phyloP scores from a whole-genome alignment of 2,329 filamentous ascomycete genomes.

The Aureobasidium sp. region DNA sequence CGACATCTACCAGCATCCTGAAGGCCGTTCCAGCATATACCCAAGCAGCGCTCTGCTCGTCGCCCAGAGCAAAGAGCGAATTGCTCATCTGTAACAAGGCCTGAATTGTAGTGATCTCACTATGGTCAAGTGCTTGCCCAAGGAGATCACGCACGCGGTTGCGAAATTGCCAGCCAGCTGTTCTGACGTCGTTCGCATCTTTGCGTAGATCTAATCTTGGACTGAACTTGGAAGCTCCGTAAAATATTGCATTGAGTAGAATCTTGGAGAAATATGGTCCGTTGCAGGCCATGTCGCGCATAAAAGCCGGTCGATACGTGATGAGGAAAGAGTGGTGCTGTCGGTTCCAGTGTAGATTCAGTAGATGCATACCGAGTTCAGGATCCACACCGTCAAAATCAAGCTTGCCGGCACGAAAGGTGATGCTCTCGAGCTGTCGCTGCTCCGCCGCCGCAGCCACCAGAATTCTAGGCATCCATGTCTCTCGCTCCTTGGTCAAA shows the following conservation, averaged over 20 bases:
- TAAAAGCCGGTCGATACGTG: slow-evolving; percentile 19
- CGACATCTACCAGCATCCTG: slow-evolving; percentile 47
- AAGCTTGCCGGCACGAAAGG: slow-evolving; percentile 37
- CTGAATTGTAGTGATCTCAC: slow-evolving; percentile 47
- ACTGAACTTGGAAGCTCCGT: slow-evolving; percentile 39
- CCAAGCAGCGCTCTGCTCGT: slow-evolving; percentile 47
- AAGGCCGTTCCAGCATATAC: slow-evolving; percentile 50
- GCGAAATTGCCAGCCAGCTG: slow-evolving; percentile 41
- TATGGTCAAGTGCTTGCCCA: slow-evolving; percentile 37
- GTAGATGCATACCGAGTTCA: slow-evolving; percentile 43
- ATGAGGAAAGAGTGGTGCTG: slow-evolving; percentile 20
- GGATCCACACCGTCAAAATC: slow-evolving; percentile 50
- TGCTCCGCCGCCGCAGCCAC: slow-evolving; percentile 41
- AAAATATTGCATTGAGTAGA: slow-evolving; percentile 48
- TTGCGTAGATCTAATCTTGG: slow-evolving; percentile 37
- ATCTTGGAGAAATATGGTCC: slow-evolving; percentile 51
- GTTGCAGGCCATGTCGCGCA: slow-evolving; percentile 31
- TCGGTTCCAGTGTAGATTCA: slow-evolving; percentile 35
- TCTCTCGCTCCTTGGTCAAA: slow-evolving; percentile 18
- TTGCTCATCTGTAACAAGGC: slow-evolving; percentile 45
- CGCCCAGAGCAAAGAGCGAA: slow-evolving; percentile 41
- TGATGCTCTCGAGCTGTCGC: slow-evolving; percentile 43
- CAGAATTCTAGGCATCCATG: slow-evolving; percentile 38
- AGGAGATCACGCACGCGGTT: slow-evolving; percentile 40
- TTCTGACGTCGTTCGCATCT: slow-evolving; percentile 38